Evolutionary conservation across 495 filamentous ascomycete species (phyloP).

Genomic region (Halenospora varia): DNA sequence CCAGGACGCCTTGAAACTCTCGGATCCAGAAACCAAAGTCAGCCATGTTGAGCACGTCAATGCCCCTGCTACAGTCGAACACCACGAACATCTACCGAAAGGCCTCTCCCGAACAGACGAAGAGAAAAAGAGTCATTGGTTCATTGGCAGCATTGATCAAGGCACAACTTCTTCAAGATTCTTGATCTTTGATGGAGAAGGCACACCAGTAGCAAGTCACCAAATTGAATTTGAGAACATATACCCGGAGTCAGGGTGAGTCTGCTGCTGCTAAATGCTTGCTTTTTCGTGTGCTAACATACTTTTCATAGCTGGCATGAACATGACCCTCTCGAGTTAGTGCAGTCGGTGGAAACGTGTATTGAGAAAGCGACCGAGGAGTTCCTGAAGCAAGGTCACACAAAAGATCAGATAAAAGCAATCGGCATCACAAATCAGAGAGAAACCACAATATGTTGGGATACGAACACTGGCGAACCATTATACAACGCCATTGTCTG

Average conservation of each 20-base stretch:
- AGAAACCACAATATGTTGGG: constrained; percentile 92
- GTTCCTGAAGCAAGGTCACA: constrained; percentile 69
- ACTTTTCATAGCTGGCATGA: constrained; percentile 75
- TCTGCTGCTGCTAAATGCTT: constrained; percentile 8
- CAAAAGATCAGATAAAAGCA: constrained; percentile 68
- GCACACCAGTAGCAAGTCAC: constrained; percentile 78
- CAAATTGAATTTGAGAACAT: constrained; percentile 89
- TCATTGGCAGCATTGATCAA: constrained; percentile 72
- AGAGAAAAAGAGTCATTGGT: constrained; percentile 29
- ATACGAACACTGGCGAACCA: constrained; percentile 78
- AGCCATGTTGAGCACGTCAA: constrained; percentile 24
- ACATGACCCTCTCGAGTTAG: constrained; percentile 79
- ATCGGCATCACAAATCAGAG: constrained; percentile 94
- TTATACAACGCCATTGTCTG: constrained; percentile 90
- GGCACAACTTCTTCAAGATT: constrained; percentile 93
- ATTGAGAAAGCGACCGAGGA: constrained; percentile 75
- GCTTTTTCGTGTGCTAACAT: background rate
- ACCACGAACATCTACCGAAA: constrained; percentile 18
- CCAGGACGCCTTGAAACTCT: constrained; percentile 14
- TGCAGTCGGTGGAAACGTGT: constrained; percentile 76
- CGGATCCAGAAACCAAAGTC: constrained; percentile 17
- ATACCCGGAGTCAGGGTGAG: constrained; percentile 86
- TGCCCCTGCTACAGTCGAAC: constrained; percentile 2
- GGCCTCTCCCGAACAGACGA: constrained; percentile 21
- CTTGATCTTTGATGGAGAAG: constrained; percentile 81